Percentiles rank a stretch among this genome's conserved stretches.
phyloP scores from a whole-genome alignment of 257 asterid species.

The Marsdenia floribunda region DNA sequence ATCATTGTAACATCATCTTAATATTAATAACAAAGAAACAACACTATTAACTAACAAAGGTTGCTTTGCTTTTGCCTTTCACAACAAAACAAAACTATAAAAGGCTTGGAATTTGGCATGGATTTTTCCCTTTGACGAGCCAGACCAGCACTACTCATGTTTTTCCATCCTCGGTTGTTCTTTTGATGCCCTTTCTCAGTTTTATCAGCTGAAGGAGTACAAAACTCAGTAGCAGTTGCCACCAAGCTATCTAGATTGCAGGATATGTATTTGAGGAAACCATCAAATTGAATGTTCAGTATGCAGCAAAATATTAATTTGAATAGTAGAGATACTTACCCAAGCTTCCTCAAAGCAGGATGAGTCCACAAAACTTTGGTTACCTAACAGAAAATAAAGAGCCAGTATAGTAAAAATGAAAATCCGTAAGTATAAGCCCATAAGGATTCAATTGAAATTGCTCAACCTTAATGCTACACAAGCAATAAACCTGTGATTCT shows the following conservation, averaged over 20 bases:
- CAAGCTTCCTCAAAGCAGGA: constrained; percentile 73
- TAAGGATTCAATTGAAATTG: not conserved
- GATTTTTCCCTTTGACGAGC: constrained; percentile 92
- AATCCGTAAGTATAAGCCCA: not conserved
- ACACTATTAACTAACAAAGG: too few species aligned
- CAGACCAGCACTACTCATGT: constrained; percentile 79
- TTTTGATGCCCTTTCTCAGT: constrained; percentile 52
- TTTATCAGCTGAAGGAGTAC: constrained; percentile 78
- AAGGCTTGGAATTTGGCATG: constrained; percentile 95
- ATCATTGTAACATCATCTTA: too few species aligned
- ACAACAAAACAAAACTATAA: too few species aligned
- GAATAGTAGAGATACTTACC: constrained; percentile 49
- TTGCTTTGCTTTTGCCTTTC: too few species aligned
- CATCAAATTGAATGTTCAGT: constrained; percentile 4
- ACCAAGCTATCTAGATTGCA: constrained; percentile 96
- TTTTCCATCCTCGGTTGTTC: constrained; percentile 79
- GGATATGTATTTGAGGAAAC: constrained; percentile 74
- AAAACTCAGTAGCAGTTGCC: constrained; percentile 97
- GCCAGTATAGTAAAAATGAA: not conserved
- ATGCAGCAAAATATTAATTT: not conserved
- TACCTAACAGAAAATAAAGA: constrained; percentile 45
- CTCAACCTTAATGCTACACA: not conserved
- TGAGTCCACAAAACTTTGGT: constrained; percentile 84
- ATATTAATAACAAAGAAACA: too few species aligned
- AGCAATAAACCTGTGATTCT: constrained; percentile 1